Conservation (phyloP, 2,329 filamentous ascomycete genomes). For the Epichloe coenophiala region DNA sequence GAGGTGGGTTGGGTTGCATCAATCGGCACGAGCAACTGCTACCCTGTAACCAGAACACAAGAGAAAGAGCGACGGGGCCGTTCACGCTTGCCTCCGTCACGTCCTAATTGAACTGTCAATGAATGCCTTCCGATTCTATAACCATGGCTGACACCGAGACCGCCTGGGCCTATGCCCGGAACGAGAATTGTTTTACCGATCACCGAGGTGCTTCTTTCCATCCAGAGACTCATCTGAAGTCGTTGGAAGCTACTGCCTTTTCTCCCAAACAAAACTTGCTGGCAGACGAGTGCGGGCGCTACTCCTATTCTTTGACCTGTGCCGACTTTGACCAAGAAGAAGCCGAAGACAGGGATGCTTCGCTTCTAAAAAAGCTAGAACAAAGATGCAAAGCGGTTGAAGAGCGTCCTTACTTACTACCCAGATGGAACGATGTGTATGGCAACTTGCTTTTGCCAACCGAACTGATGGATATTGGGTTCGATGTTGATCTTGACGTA, state of each 20-base stretch:
- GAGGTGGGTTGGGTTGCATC: too few relatives aligned
- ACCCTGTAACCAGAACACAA: too few relatives aligned
- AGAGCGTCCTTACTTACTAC: neutral
- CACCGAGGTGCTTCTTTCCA: constrained; percentile 14
- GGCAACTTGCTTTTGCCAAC: neutral
- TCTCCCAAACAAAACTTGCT: neutral
- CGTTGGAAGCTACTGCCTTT: constrained; percentile 6
- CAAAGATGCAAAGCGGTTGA: neutral
- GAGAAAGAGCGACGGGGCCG: too few relatives aligned
- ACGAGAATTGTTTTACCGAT: constrained; percentile 15
- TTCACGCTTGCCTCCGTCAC: too few relatives aligned
- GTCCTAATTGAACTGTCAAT: neutral
- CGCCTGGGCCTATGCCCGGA: constrained; percentile 12
- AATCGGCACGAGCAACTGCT: too few relatives aligned
- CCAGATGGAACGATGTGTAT: constrained; percentile 1
- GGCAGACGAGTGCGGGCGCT: neutral
- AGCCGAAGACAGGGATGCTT: neutral
- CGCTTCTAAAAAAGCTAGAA: neutral
- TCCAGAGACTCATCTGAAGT: constrained; percentile 11
- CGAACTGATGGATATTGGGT: neutral
- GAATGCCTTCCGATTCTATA: neutral
- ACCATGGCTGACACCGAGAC: neutral
- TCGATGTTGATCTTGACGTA: constrained; percentile 1
- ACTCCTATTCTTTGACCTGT: neutral
- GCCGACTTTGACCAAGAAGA: neutral